phyloP scores from a whole-genome alignment of 1,139 yeast species.

The Petasospora fabianii region DNA sequence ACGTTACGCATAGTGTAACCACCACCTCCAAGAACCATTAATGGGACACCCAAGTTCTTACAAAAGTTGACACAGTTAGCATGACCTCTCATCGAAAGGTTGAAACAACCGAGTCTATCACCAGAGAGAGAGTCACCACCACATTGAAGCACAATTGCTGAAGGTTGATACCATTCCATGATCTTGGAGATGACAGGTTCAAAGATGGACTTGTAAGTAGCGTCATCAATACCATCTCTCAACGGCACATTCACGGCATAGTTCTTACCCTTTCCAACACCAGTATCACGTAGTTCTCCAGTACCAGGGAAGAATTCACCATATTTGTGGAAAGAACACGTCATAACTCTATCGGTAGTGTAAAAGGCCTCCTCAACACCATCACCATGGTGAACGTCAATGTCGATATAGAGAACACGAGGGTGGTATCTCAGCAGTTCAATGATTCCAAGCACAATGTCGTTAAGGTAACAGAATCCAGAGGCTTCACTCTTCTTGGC shows the following conservation, averaged over 20 bases:
- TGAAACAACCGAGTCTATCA: constrained; percentile 89
- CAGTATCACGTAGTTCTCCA: constrained; percentile 84
- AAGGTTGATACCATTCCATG: constrained; percentile 92
- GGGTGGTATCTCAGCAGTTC: constrained; percentile 90
- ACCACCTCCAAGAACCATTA: constrained; percentile 95
- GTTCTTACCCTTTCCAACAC: constrained; percentile 86
- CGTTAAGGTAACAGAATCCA: constrained; percentile 92
- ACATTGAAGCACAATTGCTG: constrained; percentile 86
- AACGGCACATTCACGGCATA: constrained; percentile 86
- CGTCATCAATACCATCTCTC: constrained; percentile 91
- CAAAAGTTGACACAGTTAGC: constrained; percentile 93
- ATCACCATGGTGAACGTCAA: constrained; percentile 97
- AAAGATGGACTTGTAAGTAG: constrained; percentile 78
- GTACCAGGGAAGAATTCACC: constrained; percentile 98
- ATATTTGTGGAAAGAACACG: constrained; percentile 94
- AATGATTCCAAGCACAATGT: constrained; percentile 85
- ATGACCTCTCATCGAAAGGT: constrained; percentile 87
- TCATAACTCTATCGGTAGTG: constrained; percentile 95
- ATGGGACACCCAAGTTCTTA: constrained; percentile 81
- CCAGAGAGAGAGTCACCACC: constrained; percentile 95
- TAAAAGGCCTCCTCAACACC: constrained; percentile 98
- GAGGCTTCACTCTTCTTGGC: constrained; percentile 95
- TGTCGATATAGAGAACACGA: constrained; percentile 91
- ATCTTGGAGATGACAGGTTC: constrained; percentile 80
- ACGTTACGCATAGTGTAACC: constrained; percentile 98